Base-by-base conservation (phyloP, 352 stramenopile genomes). In the Globisporangium mamillatum region DNA sequence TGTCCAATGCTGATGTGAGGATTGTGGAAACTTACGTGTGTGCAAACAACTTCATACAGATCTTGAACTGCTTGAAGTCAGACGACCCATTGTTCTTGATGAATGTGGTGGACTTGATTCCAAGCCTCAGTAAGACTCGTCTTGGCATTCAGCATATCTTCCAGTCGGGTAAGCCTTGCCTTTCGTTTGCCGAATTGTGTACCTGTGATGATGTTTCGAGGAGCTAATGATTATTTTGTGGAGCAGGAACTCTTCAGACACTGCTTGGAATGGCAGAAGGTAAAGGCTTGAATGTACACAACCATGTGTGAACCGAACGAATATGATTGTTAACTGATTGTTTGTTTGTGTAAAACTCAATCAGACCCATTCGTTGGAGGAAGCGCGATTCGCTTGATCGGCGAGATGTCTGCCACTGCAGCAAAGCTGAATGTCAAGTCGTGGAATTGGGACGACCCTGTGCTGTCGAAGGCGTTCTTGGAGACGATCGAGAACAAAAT, bases 81-180 rank as follows among this genome's bases (percentile, higher is more conserved):
- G 77, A 82, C n/a, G 88, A 95, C 58, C 70, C 83, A 5, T 69
- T 95, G 22, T 93, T 94, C 64, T 68, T 93, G 68, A 90, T 95
- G 85, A 95, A 93, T 57, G 74, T 95, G 22, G 73, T 94, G 14
- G 88, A 95, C 64, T 74, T 95, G 58, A 69, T 95, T 20, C 86
- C 86, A 1, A 86, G 82, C 16, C 63, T 95, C 18, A 90, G 84
- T 62, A 75, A 84, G 38, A 93, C 84, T 5, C 78, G 82, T 16
- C 67, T 82, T 29, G 88, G 88, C 16, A 73, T 94, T 46, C 67
- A 81, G 63, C 72, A 93, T 71, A 82, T 95, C 60, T 92, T 93
- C n/a, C 66, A 91, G 53, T 93, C 86, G 14, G 88, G 88, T 95
- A 68, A 18, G 77, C 38, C n/a, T 24, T 25, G 29, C 27, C 27